A percentile compares a stretch with the other conserved stretches of the same genome.
Evolutionary conservation across 495 filamentous ascomycete genomes (phyloP).

Genomic region (Penicillium cataractarum): DNA sequence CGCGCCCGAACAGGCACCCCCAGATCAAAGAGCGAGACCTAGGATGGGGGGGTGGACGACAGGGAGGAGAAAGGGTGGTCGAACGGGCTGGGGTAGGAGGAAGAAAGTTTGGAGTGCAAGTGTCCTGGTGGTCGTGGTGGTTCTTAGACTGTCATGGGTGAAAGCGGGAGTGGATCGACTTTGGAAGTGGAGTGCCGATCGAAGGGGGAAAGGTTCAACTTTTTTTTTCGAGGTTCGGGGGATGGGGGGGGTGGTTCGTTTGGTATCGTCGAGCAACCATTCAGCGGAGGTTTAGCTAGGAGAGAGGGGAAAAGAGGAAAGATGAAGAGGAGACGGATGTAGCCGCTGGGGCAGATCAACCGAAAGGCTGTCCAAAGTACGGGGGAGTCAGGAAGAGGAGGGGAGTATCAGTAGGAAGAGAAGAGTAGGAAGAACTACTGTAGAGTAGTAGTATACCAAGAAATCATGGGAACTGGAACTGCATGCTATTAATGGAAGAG

Average conservation of each 20-base stretch:
- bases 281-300: background rate
- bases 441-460: background rate
- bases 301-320: slow-evolving; percentile 13
- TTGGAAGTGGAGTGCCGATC: slow-evolving; percentile 26
- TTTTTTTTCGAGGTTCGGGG: slow-evolving; percentile 1
- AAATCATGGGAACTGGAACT: background rate
- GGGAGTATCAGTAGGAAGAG: background rate
- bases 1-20: slow-evolving; percentile 19
- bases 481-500: slow-evolving; percentile 16
- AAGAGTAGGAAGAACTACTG: background rate
- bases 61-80: background rate
- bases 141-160: slow-evolving; percentile 23
- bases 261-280: background rate
- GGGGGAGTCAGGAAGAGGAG: background rate
- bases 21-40: slow-evolving; percentile 1
- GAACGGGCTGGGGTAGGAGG: background rate
- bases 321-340: slow-evolving; percentile 26
- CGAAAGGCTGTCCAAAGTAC: background rate
- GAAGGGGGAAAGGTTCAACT: slow-evolving; percentile 1
- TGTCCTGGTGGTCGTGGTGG: background rate
- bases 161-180: slow-evolving; percentile 21
- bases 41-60: background rate
- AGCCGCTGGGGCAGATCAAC: slow-evolving; percentile 21
- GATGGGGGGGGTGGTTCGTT: slow-evolving; percentile 1
- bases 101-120: background rate